Base-by-base conservation (phyloP, 768 basidiomycete genomes). In the Crassisporium funariophilum region DNA sequence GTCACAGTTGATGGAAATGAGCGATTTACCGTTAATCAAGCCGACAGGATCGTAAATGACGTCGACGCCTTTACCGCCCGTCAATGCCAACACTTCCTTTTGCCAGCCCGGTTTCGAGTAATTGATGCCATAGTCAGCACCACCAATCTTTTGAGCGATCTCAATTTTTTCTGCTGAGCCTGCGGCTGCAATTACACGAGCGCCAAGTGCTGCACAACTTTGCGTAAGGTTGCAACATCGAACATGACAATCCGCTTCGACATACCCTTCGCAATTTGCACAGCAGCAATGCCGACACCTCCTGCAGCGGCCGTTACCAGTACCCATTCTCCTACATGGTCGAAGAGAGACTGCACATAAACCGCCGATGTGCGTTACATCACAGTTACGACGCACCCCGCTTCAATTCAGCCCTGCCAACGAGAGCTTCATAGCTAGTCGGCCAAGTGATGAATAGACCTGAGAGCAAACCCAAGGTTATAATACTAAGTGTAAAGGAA, bases 241-340 rank as follows among this genome's bases (percentile, higher is more conserved):
- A 16, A 2, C n/a, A 23, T 22, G 21, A 27, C 15, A 1, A 22
- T n/a, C n/a, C n/a, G n/a, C n/a, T n/a, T n/a, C n/a, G n/a, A 33
- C 62, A 27, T 24, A 90, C 91, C 84, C 79, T 97, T 97, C 16
- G 92, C 95, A 44, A 98, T 77, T 62, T 98, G 95, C 13, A 94
- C 83, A 5, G 95, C 95, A 5, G 86, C 84, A 41, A 95, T 83
- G 0, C 95, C 95, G 4, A 98, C 94, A 10, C 94, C 95, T 3
- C 95, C 95, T 1, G 95, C 95, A n/a, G 91, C 90, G 5, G 94
- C 95, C 40, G 92, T 91, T 4, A 98, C 85, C 2, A 99, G 81
- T 3, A 97, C 81, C 81, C 87, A 93, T 69, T 98, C 95, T 16
- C 88, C 89, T 88, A 39, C 6, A 24, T 33, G 37, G n/a, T n/a